These are phyloP conservation scores for Saccharomyces hybrid DNA, from an alignment of 1,139 yeast species.

Conservation along the genomic window DNA sequence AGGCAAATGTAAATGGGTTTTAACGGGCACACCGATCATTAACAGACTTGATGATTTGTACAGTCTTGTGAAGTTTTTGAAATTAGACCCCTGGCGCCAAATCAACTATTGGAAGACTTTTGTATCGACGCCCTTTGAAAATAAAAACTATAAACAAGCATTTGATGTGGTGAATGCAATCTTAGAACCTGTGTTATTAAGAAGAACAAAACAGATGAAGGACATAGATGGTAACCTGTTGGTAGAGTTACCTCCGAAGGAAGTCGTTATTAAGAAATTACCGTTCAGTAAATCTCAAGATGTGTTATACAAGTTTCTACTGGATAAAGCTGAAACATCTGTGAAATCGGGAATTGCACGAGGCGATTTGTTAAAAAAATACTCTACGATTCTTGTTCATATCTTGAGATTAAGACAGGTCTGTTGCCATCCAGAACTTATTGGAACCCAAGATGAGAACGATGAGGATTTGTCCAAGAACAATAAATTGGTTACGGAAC, in stretches of 20 bases:
- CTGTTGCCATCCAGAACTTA: slow-evolving; percentile 74
- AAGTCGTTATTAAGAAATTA: slow-evolving; percentile 59
- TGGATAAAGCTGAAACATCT: slow-evolving; percentile 58
- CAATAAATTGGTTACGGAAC: slow-evolving; percentile 33
- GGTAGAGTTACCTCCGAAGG: slow-evolving; percentile 72
- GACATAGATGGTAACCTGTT: slow-evolving; percentile 65
- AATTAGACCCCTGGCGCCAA: slow-evolving; percentile 83
- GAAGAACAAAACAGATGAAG: slow-evolving; percentile 84
- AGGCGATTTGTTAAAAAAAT: slow-evolving; percentile 68
- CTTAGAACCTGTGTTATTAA: slow-evolving; percentile 69
- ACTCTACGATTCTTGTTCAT: slow-evolving; percentile 75
- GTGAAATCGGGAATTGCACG: slow-evolving; percentile 53
- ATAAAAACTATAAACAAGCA: slow-evolving; percentile 60
- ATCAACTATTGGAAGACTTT: slow-evolving; percentile 85
- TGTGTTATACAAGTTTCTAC: slow-evolving; percentile 60
- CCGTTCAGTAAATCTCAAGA: slow-evolving; percentile 61
- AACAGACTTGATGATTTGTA: slow-evolving; percentile 82
- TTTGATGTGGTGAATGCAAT: slow-evolving; percentile 78
- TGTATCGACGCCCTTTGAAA: slow-evolving; percentile 77
- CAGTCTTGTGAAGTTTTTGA: slow-evolving; percentile 66
- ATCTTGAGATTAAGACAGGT: slow-evolving; percentile 77
- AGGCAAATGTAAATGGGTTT: slow-evolving; percentile 69
- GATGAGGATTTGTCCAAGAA: slow-evolving; percentile 34
- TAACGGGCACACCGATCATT: slow-evolving; percentile 93
- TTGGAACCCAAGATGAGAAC: slow-evolving; percentile 35